Conservation (phyloP, 2,329 filamentous ascomycete genomes). For the Orbilia javanica region DNA sequence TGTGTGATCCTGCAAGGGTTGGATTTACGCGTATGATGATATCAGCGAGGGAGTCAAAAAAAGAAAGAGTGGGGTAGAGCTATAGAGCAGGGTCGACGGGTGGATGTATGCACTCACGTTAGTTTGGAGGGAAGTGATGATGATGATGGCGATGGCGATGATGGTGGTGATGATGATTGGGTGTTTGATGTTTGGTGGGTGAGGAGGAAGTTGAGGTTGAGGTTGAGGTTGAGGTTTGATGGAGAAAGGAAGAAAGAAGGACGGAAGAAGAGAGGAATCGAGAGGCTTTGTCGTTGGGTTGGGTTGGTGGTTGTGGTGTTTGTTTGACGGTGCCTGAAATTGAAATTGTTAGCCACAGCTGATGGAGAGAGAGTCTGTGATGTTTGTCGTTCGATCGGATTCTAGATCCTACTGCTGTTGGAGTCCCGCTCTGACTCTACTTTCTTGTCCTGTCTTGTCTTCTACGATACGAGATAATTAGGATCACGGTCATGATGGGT, state of each 20-base stretch:
- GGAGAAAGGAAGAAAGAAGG: too few species aligned
- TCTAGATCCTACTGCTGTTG: too few species aligned
- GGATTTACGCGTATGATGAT: conserved; percentile 47
- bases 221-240: too few species aligned
- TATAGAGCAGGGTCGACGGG: too few species aligned
- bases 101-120: conserved; percentile 38
- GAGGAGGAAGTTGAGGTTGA: conserved; percentile 17
- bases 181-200: background rate
- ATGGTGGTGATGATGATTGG: background rate
- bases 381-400: too few species aligned
- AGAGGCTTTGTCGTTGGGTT: conserved; percentile 4
- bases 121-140: background rate
- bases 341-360: too few species aligned
- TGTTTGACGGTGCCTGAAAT: background rate
- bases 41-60: background rate
- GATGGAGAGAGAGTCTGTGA: too few species aligned
- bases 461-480: too few species aligned
- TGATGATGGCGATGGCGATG: background rate
- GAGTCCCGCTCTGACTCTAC: background rate
- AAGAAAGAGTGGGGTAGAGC: background rate
- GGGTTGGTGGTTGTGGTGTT: background rate
- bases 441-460: too few species aligned
- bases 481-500: too few species aligned
- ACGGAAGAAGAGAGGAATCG: conserved; percentile 14
- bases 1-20: conserved; percentile 30